Evolutionary conservation across 2,329 filamentous ascomycete species (phyloP), one percentile per base, ranked within the genome.

Genomic region (Mollisia scopiformis): DNA sequence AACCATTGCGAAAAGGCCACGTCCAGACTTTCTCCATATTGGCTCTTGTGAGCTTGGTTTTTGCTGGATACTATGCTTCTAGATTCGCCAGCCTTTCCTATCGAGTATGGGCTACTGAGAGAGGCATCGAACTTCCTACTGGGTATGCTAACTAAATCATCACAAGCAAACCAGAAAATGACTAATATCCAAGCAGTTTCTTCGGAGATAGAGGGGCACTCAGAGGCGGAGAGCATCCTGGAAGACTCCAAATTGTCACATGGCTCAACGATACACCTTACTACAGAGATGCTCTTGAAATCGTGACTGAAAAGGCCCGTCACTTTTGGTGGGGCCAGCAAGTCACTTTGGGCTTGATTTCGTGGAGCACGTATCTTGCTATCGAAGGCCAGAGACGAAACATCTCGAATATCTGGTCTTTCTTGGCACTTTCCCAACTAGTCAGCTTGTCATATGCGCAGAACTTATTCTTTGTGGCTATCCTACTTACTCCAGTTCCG

Each of bases 271-370:
- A 72, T 33, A 69, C 66, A 19, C 58, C 67, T 16, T 61, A 70
- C 31, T 72, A 72, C 50, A 65, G 61, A 50, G 69, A 69, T 47
- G 57, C 80, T 11, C 77, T 85, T 59, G 80, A 84, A 62, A 82
- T 86, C 25, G 75, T 86, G n/a, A n/a, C n/a, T 6, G 81, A 83
- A 67, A 82, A 79, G 53, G 77, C 80, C 3, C 80, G 82, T 52
- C 80, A 84, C 16, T 82, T 86, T 69, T 85, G 85, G 80, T 88
- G 86, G 82, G 84, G 82, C 6, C 84, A 84, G 62, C 86, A 89
- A 73, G 77, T 84, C 46, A 83, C 86, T 60, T 75, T 84, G 13
- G 81, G 79, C 28, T 77, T 81, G 13, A 75, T 83, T 30, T 79
- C 83, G 1, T 87, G 82, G 78, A 83, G 81, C 57, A 74, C 84